Percentiles rank a stretch among this genome's conserved stretches.
Conservation (phyloP, 2,329 filamentous ascomycete genomes). For the Fusarium beomiforme region DNA sequence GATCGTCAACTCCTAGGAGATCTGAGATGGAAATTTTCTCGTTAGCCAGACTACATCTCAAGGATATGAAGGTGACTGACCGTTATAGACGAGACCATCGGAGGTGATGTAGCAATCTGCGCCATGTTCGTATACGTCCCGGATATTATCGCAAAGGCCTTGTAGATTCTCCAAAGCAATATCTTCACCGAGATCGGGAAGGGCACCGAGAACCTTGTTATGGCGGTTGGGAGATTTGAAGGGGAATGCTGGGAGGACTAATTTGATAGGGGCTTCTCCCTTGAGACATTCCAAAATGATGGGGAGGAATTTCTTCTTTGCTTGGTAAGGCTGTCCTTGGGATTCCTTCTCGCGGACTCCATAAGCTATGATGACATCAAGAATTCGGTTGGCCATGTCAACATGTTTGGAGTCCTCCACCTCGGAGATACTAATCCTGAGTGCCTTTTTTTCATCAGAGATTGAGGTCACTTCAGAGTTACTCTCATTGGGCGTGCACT, state of each 20-base stretch:
- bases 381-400: not conserved
- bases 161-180: not conserved
- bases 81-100: not conserved
- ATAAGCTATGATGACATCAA: not conserved
- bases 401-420: not conserved
- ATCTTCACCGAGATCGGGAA: not conserved
- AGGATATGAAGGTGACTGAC: not conserved
- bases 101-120: not conserved
- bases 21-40: not conserved
- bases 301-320: not conserved
- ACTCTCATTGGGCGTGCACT: not conserved
- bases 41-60: too few relatives aligned
- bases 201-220: not conserved
- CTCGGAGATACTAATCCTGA: not conserved
- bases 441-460: not conserved
- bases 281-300: not conserved
- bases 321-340: not conserved
- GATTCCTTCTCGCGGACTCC: not conserved
- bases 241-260: not conserved
- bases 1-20: not conserved
- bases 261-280: not conserved
- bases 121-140: not conserved
- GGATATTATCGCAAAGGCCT: not conserved
- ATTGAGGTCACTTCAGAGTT: not conserved
- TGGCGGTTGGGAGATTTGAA: not conserved